Evolutionary conservation across 495 filamentous ascomycete species (phyloP).

Genomic region (Aspergillus olivimuriae): DNA sequence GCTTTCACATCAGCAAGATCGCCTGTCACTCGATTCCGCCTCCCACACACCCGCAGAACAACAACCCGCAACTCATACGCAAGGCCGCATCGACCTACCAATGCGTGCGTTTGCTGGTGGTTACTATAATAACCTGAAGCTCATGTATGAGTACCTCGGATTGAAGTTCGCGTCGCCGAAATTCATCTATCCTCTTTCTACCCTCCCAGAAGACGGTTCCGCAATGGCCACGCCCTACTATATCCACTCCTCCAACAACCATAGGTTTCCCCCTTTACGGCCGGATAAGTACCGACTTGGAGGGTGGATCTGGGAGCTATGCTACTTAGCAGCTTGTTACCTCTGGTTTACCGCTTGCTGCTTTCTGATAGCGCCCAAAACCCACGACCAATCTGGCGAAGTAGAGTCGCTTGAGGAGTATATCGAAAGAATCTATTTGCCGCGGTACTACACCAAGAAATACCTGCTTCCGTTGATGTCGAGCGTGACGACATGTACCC

Average conservation of each 20-base stretch:
- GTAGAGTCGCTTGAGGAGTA: constrained; percentile 39
- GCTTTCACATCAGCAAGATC: not conserved
- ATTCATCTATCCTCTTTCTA: constrained; percentile 29
- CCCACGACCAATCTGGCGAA: not conserved
- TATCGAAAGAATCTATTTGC: constrained; percentile 38
- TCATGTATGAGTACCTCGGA: constrained; percentile 48
- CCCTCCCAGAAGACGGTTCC: not conserved
- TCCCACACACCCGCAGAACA: constrained; percentile 9
- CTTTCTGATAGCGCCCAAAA: constrained; percentile 32
- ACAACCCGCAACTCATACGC: not conserved
- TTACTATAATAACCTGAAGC: constrained; percentile 46
- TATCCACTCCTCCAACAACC: constrained; percentile 44
- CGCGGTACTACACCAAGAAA: constrained; percentile 29
- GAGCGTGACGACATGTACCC: constrained; percentile 47
- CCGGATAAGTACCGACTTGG: constrained; percentile 13
- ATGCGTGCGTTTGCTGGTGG: constrained; percentile 51
- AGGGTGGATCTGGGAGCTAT: constrained; percentile 29
- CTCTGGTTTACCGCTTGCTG: constrained; percentile 42
- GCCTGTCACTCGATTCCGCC: constrained; percentile 22
- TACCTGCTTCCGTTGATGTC: constrained; percentile 50
- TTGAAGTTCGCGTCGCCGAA: constrained; percentile 33
- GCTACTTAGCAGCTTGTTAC: constrained; percentile 39
- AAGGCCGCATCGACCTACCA: constrained; percentile 43
- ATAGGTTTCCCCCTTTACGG: constrained; percentile 36
- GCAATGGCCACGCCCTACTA: constrained; percentile 19